Evolutionary conservation across 257 asterid genomes (phyloP), one percentile per base, ranked within the genome.

Genomic region (Salvia hispanica): DNA sequence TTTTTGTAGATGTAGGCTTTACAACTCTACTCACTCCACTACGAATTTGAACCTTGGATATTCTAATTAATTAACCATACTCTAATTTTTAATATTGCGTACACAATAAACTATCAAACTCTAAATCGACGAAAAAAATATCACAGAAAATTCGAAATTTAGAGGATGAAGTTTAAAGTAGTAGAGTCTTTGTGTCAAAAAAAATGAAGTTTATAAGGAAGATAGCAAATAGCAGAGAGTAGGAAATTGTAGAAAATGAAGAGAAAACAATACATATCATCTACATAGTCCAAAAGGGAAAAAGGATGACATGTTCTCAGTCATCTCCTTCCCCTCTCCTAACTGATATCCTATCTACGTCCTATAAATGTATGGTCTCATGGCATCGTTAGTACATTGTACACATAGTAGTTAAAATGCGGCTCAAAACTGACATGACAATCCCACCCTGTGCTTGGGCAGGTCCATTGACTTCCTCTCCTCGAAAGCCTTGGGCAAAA

Each of bases 351-450:
- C 47, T 57, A 75, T 74, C 79, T 79, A 74, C 80, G 71, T 74
- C 80, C 73, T 77, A 77, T 61, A 34, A 66, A 71, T 39, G 7
- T 59, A 71, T 82, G 67, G 74, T 62, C 62, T 57, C 18, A 25
- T 3, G 71, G 63, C 52, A 31, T 46, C 55, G 62, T 74, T 75
- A 57, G 77, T 58, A 21, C 28, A 50, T 13, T 59, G 39, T 74
- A 69, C 67, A 47, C 53, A 60, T 70, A 67, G 56, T 39, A 6
- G 52, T 63, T 51, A 43, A 50, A 75, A 50, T 33, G 71, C 9
- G 10, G 43, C 71, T 89, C 88, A 84, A 78, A 86, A 90, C 66
- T 90, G 90, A 75, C 91, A 92, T 63, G 98, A 92, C 74, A 90
- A 77, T 84, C 93, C 91, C 79, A 93, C 61, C 79, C 96, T 82